Percentiles rank a stretch among this genome's conserved stretches.
Conservation (phyloP, 2,329 filamentous ascomycete species). For the Pseudogymnoascus sp. region DNA sequence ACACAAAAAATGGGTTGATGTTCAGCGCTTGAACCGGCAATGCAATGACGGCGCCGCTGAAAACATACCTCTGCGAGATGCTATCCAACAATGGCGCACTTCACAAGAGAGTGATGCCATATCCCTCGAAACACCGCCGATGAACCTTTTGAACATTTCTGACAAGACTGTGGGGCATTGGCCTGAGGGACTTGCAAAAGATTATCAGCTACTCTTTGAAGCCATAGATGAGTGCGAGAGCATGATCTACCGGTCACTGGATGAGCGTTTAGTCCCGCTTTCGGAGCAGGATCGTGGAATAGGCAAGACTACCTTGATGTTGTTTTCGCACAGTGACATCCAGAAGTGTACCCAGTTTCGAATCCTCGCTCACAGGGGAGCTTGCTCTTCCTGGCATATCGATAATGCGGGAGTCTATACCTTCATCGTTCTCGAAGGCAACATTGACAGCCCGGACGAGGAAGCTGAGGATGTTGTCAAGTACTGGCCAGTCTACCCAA, state of each 20-base stretch:
- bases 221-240: conserved; percentile 7
- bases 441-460: neutral
- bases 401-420: conserved; percentile 10
- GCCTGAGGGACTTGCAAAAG: conserved; percentile 10
- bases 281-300: conserved; percentile 4
- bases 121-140: neutral
- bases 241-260: neutral
- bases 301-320: neutral
- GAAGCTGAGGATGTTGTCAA: conserved; percentile 11
- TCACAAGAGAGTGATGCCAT: neutral
- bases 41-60: neutral
- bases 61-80: neutral
- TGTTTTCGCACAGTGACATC: conserved; percentile 9
- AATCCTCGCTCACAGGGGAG: conserved; percentile 10
- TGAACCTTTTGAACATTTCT: conserved; percentile 9
- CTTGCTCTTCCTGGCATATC: conserved; percentile 11
- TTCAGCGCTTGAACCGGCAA: neutral
- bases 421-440: conserved; percentile 8
- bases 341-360: conserved; percentile 10
- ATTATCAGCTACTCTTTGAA: conserved; percentile 10
- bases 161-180: conserved; percentile 4
- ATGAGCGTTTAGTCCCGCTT: neutral
- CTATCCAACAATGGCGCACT: neutral
- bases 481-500: conserved; percentile 10
- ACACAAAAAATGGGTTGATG: conserved; percentile 1